These are phyloP conservation scores for Pseudocercospora ulei DNA, from an alignment of 2,329 filamentous ascomycete genomes.

Conservation along the genomic window DNA sequence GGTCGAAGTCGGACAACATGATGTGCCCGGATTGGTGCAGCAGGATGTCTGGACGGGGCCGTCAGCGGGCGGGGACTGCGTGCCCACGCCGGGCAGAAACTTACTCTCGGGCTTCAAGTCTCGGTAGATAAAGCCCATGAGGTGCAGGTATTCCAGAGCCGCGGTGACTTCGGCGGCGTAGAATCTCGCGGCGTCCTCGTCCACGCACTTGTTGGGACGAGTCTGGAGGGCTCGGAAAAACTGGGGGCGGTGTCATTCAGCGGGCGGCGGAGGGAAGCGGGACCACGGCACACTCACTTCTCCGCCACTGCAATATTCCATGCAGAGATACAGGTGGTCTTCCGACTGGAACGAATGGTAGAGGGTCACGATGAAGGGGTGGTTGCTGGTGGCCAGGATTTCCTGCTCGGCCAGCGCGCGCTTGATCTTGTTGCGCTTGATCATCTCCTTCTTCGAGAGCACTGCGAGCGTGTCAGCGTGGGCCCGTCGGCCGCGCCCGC, in stretches of 20 bases:
- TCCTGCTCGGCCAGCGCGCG: constrained; percentile 93
- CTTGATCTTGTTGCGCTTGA: constrained; percentile 99
- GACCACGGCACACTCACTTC: constrained; percentile 43
- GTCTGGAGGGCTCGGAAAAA: constrained; percentile 97
- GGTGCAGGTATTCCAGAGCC: constrained; percentile 86
- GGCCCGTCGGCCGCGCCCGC: no score
- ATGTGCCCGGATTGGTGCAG: constrained; percentile 99
- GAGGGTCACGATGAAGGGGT: constrained; percentile 95
- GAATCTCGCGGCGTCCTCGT: constrained; percentile 91
- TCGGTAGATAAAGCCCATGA: constrained; percentile 99
- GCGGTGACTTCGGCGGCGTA: constrained; percentile 97
- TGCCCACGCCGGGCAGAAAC: constrained; percentile 33
- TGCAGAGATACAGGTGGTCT: constrained; percentile 96
- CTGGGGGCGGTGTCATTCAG: constrained; percentile 15
- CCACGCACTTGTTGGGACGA: constrained; percentile 90
- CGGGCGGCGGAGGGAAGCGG: background rate
- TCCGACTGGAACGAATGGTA: constrained; percentile 99
- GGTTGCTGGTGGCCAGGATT: constrained; percentile 95
- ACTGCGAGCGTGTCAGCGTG: constrained; percentile 48
- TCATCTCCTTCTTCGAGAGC: constrained; percentile 99
- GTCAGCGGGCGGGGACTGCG: no score
- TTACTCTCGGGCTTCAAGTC: constrained; percentile 94
- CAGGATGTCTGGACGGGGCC: constrained; percentile 63
- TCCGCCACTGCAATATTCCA: constrained; percentile 98
- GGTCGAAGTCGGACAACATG: constrained; percentile 97